Percentiles rank a stretch among this genome's conserved stretches.
Conservation (phyloP, 805 yeast genomes). For the Wickerhamiella sergipiensis region DNA sequence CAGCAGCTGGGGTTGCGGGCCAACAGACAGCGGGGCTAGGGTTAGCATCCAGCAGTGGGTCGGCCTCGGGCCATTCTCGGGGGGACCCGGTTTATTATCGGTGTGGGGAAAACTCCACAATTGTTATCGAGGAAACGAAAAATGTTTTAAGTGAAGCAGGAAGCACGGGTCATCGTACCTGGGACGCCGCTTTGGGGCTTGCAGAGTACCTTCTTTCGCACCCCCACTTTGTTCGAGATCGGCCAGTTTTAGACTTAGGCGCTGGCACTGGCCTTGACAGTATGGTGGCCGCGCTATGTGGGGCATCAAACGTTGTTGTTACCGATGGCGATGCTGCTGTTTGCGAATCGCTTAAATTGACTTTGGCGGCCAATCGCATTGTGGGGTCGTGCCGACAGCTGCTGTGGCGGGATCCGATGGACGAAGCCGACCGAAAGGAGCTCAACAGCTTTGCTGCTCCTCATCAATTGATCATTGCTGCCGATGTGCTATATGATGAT, state of each 20-base stretch:
- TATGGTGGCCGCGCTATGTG: conserved; percentile 22
- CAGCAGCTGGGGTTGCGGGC: background rate
- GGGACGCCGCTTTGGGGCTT: conserved; percentile 80
- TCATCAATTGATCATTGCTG: conserved; percentile 49
- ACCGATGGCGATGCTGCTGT: conserved; percentile 59
- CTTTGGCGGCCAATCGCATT: conserved; percentile 33
- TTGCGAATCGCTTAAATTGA: conserved; percentile 33
- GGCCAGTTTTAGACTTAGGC: conserved; percentile 56
- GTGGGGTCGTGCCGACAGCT: conserved; percentile 5
- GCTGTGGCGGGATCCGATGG: background rate
- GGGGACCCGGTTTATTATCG: conserved; percentile 1
- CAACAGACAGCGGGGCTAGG: background rate
- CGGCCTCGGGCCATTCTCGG: background rate
- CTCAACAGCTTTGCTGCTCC: background rate
- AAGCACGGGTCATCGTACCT: conserved; percentile 79
- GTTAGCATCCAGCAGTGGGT: background rate
- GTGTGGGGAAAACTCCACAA: background rate
- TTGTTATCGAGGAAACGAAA: conserved; percentile 17
- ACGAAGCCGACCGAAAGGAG: background rate
- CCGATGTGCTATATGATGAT: conserved; percentile 80
- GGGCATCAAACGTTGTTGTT: conserved; percentile 26
- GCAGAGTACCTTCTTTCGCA: conserved; percentile 33
- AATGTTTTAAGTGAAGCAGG: conserved; percentile 31
- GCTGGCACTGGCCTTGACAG: conserved; percentile 83
- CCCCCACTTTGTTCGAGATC: conserved; percentile 6